Conservation (phyloP, 805 yeast genomes). For the Phaffomyces opuntiae region DNA sequence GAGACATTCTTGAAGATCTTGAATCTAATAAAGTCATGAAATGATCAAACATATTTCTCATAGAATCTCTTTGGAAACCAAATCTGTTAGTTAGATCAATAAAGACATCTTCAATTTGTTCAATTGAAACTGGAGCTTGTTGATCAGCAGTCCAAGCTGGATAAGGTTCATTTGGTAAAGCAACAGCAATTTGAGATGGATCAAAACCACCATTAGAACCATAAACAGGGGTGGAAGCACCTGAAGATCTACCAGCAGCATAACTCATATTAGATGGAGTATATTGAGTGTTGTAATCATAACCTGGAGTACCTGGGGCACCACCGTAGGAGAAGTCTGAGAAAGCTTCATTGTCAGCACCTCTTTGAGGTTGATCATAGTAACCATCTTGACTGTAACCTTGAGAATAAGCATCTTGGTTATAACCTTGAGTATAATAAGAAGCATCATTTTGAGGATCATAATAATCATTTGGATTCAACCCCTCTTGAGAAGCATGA, state of each 20-base stretch:
- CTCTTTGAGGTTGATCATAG: constrained; percentile 44
- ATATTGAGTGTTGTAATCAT: constrained; percentile 60
- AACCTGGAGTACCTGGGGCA: constrained; percentile 60
- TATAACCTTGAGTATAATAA: constrained; percentile 44
- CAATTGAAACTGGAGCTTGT: constrained; percentile 77
- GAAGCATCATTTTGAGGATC: constrained; percentile 25
- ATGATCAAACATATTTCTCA: constrained; percentile 87
- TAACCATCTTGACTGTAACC: constrained; percentile 36
- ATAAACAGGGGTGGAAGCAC: constrained; percentile 91
- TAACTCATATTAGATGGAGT: constrained; percentile 86
- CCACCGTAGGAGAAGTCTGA: constrained; percentile 62
- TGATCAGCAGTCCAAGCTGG: constrained; percentile 99
- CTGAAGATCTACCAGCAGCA: constrained; percentile 81
- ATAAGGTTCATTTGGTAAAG: constrained; percentile 85
- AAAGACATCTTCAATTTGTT: constrained; percentile 81
- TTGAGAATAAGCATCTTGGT: constrained; percentile 28
- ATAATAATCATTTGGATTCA: constrained; percentile 24
- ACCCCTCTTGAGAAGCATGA: constrained; percentile 26
- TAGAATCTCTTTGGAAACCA: constrained; percentile 88
- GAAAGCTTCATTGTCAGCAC: constrained; percentile 49
- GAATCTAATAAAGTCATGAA: constrained; percentile 81
- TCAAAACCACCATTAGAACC: constrained; percentile 56
- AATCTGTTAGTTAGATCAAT: constrained; percentile 77
- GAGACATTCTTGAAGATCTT: constrained; percentile 82
- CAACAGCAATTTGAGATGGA: constrained; percentile 56